Evolutionary conservation across 495 filamentous ascomycete genomes (phyloP).

Genomic region (Aspergillus cavernicola): DNA sequence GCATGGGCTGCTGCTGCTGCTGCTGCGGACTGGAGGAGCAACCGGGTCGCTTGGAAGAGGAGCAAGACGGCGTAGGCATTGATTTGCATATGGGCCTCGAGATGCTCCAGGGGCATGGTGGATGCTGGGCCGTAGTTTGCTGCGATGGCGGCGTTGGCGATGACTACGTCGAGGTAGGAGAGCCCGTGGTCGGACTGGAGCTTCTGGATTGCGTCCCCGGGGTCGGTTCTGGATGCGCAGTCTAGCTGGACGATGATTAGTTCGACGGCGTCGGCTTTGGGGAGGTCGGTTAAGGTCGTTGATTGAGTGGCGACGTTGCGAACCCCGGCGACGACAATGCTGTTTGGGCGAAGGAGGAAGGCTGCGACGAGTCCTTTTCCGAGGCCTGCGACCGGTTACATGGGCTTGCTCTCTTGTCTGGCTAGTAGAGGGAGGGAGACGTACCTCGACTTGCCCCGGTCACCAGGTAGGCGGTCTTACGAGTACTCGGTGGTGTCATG

Average conservation of each 20-base stretch:
- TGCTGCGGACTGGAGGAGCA: neutral
- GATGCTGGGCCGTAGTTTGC: neutral
- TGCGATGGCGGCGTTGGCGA: neutral
- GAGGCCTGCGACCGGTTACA: neutral
- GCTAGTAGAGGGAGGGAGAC: neutral
- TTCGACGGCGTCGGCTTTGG: neutral
- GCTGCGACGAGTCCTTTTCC: neutral
- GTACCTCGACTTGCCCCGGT: neutral
- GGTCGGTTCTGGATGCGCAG: neutral
- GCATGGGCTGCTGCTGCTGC: too few relatives aligned
- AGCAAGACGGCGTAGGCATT: neutral
- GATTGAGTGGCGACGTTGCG: neutral
- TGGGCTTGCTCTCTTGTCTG: neutral
- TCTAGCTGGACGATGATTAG: neutral
- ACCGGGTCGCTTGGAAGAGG: neutral
- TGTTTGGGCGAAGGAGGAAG: neutral
- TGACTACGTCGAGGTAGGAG: neutral
- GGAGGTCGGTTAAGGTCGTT: neutral
- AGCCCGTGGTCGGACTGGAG: neutral
- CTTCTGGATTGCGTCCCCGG: neutral
- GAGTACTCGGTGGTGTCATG: neutral
- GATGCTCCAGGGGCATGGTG: neutral
- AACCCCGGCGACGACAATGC: neutral
- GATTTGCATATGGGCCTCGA: neutral
- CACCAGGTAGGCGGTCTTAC: neutral